Evolutionary conservation across 2,329 filamentous ascomycete genomes (phyloP).

Genomic region (Sclerotinia glacialis): DNA sequence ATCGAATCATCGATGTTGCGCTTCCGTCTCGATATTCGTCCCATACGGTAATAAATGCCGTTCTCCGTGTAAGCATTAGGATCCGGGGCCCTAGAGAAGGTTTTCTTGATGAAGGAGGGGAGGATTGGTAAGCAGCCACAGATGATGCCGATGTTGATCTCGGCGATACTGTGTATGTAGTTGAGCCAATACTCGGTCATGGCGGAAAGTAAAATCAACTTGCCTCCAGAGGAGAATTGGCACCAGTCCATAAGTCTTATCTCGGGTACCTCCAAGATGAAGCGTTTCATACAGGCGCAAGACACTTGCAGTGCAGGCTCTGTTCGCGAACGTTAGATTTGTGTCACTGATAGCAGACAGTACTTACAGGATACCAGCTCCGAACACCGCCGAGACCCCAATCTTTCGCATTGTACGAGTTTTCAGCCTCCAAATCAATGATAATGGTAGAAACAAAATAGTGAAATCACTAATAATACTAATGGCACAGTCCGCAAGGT

Average conservation of each 20-base stretch:
- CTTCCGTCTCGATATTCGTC: neutral
- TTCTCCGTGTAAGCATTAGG: neutral
- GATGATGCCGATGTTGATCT: constrained; percentile 1
- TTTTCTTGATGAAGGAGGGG: neutral
- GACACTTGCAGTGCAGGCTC: constrained; percentile 1
- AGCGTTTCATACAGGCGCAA: neutral
- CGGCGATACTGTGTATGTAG: neutral
- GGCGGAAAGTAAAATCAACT: too few species aligned
- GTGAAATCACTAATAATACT: constrained; percentile 10
- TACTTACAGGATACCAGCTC: constrained; percentile 2
- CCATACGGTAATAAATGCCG: neutral
- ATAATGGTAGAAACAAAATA: constrained; percentile 1
- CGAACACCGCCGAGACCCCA: neutral
- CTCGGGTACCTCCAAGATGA: neutral
- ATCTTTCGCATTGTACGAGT: constrained; percentile 8
- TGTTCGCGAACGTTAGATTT: neutral
- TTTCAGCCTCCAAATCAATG: constrained; percentile 4
- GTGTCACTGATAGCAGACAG: too few species aligned
- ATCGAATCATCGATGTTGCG: constrained; percentile 6
- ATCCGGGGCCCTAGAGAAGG: neutral
- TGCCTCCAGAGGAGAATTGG: constrained; percentile 5
- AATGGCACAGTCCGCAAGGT: constrained; percentile 3
- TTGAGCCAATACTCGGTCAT: neutral
- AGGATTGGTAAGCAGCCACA: constrained; percentile 1
- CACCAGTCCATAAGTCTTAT: neutral